These are phyloP conservation scores for Tetrastigma voinierianum DNA, from an alignment of 164 flowering plant genomes.

Conservation along the genomic window DNA sequence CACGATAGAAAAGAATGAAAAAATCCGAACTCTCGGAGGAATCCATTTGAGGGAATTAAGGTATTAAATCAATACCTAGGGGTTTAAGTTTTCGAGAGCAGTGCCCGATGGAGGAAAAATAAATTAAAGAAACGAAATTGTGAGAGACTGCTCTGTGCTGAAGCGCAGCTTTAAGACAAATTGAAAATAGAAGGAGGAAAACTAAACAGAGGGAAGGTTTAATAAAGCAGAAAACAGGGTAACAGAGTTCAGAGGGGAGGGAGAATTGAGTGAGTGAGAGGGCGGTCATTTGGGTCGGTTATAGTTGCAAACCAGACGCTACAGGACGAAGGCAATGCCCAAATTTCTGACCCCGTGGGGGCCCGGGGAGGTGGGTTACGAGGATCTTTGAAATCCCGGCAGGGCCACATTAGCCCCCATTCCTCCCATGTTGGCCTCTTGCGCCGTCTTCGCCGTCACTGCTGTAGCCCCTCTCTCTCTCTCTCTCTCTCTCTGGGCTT, in stretches of 20 bases:
- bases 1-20: not conserved
- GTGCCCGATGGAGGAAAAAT: not conserved
- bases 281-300: conserved; percentile 11
- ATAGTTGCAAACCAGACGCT: conserved; percentile 20
- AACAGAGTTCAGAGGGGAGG: not conserved
- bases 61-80: not conserved
- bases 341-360: not conserved
- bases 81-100: not conserved
- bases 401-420: not conserved
- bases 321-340: conserved; percentile 11
- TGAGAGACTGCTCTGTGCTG: conserved; percentile 14
- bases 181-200: not conserved
- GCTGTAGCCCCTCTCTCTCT: not conserved
- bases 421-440: no score
- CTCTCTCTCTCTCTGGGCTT: no score
- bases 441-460: conserved; percentile 12
- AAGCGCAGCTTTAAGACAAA: not conserved
- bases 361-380: not conserved
- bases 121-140: not conserved
- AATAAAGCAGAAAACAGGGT: not conserved
- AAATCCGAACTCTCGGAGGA: not conserved
- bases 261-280: conserved; percentile 14
- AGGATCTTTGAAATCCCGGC: not conserved
- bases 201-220: not conserved
- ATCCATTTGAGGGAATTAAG: conserved; percentile 19